Conservation (phyloP, 139 green algal species). For the Coelastrella sp. region DNA sequence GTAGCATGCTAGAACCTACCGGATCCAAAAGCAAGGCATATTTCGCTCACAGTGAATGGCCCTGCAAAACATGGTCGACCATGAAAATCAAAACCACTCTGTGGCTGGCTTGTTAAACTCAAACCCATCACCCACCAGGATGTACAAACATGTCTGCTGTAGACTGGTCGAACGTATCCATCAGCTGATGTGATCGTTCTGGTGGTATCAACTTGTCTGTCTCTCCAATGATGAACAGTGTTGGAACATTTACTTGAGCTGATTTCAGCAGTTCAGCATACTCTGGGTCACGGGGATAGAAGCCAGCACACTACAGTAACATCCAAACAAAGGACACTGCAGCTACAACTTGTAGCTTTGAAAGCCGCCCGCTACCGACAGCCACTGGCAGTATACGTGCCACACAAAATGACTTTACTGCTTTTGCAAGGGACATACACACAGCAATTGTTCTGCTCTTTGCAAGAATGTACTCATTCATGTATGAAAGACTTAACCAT, state of each 20-base stretch:
- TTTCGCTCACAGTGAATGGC: no score
- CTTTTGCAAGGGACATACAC: no score
- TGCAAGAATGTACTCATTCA: no score
- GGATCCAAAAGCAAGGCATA: no score
- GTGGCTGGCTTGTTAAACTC: background rate
- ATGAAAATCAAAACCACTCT: no score
- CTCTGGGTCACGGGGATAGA: conserved; percentile 63
- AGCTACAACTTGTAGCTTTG: no score
- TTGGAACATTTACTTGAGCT: conserved; percentile 20
- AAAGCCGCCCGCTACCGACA: background rate
- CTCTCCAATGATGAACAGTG: conserved; percentile 59
- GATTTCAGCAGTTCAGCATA: conserved; percentile 51
- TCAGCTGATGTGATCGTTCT: conserved; percentile 54
- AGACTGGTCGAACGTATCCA: conserved; percentile 47
- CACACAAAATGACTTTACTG: no score
- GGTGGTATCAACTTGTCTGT: conserved; percentile 58
- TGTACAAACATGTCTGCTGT: conserved; percentile 21
- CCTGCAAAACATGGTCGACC: no score
- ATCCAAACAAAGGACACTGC: background rate
- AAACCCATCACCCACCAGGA: conserved; percentile 9
- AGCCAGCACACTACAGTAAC: conserved; percentile 53
- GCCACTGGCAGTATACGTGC: no score
- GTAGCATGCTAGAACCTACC: no score
- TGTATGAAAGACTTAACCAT: no score
- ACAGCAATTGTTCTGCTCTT: no score